These are phyloP conservation scores for Phlebiopsis gigantea DNA, from an alignment of 768 basidiomycete genomes.

Conservation along the genomic window DNA sequence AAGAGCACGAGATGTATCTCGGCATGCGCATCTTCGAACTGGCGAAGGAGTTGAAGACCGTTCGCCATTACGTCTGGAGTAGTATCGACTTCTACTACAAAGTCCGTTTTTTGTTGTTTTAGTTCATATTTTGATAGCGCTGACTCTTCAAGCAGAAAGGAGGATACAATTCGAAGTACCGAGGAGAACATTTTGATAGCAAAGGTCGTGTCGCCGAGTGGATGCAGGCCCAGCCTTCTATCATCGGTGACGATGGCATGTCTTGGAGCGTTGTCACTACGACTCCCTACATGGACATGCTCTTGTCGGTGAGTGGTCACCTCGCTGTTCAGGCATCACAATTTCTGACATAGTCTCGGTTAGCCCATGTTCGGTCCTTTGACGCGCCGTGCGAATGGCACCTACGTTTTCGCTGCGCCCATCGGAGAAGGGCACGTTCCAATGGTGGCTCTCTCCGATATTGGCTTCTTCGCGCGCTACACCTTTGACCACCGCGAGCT, in stretches of 20 bases:
- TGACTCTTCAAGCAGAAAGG: too few species aligned
- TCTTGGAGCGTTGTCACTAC: conserved; percentile 6
- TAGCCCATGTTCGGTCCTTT: conserved; percentile 16
- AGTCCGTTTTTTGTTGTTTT: conserved; percentile 20
- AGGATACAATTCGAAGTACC: conserved; percentile 26
- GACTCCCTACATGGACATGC: conserved; percentile 16
- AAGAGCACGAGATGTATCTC: conserved; percentile 31
- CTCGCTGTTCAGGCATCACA: neutral
- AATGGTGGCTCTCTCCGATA: conserved; percentile 23
- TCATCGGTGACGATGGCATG: neutral
- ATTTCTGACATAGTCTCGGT: conserved; percentile 18
- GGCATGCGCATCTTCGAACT: conserved; percentile 36
- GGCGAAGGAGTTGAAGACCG: conserved; percentile 25
- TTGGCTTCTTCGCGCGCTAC: conserved; percentile 24
- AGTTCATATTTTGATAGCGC: neutral
- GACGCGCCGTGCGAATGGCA: conserved; percentile 23
- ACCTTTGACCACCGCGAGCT: conserved; percentile 24
- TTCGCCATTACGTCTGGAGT: conserved; percentile 35
- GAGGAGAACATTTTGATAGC: conserved; percentile 20
- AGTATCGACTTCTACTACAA: conserved; percentile 33
- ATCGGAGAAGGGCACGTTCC: conserved; percentile 23
- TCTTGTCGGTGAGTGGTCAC: neutral
- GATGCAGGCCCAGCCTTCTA: neutral
- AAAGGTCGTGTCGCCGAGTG: conserved; percentile 3
- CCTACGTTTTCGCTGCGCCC: conserved; percentile 22